Base-by-base conservation (phyloP, 208 protist genomes). In the Novymonas esmeraldas region DNA sequence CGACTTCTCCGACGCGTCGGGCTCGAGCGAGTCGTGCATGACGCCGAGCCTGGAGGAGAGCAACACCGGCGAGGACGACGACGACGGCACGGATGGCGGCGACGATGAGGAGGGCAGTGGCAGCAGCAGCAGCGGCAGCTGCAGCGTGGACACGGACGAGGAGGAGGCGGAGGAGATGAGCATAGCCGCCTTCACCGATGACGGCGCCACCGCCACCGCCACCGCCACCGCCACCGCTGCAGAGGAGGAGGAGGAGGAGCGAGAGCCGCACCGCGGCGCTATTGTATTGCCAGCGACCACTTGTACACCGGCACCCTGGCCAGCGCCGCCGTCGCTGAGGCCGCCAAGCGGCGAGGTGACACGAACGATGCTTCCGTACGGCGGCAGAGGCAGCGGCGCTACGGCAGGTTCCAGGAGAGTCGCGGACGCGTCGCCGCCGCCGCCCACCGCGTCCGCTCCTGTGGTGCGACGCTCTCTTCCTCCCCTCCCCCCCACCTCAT, bases 211-310 rank as follows among this genome's bases (percentile, higher is more conserved):
- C 4, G 44, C 24, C 34, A 38, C 16, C 14, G 22, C 22, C 28
- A 42, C 48, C 24, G 38, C 22, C 34, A 56, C 5, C 64, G 52
- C 54, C 9, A 29, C 6, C 60, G 20, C 6, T 4, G 56, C 14
- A 10, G 33, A 45, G 1, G 38, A 31, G 48, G 55, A 6, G 29
- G 69, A 64, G 33, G 62, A 44, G 33, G 57, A 39, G 14, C 11
- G 16, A 6, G 60, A 66, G 26, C 68, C 51, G 33, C 68, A 74
- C 31, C 68, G 68, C 6, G 68, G 68, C 11, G 60, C 68, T 7
- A 67, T 74, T 42, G 28, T 61, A 16, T 36, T 74, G 59, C 18
- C 38, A 9, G 22, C 3, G 14, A 24, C 39, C 34, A 11, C 36
- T 41, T 41, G 7, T 41, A 5, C 11, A 11, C 39, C 56, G 6